Base-by-base conservation (phyloP, 202 grass and related monocot species). In the Digitaria exilis region DNA sequence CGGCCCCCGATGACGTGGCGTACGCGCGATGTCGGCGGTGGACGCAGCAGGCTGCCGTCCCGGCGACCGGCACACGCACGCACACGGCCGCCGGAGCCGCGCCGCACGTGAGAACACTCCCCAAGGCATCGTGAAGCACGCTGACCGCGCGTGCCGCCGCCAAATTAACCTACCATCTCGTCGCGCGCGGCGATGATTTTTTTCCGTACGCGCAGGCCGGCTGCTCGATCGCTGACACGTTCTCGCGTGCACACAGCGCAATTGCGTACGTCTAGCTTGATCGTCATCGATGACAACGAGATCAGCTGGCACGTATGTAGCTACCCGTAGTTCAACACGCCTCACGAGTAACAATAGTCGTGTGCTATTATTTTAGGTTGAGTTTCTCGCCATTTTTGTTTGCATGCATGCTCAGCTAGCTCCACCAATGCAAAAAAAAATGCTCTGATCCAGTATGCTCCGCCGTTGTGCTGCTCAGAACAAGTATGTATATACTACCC, bases 41-140 rank as follows among this genome's bases (percentile, higher is more conserved):
- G 65, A 32, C 41, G 83, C 30, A 17, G 22, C 63, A 39, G 48
- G 81, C 69, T 54, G 76, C 75, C 34, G 56, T 45, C 64, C 55
- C 22, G 32, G 22, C 24, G n/a, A 48, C 75, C 67, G 17, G 67
- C 48, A 57, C 24, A 34, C 63, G 9, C 60, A 11, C 66, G 15
- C 24, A 50, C 26, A 51, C 75, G 39, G 56, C 54, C 6, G 2
- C n/a, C n/a, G n/a, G n/a, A 35, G 73, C 56, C 14, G 4, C 13
- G 4, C 34, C 19, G 59, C 46, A 49, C 41, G 79, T 87, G 85
- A 45, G 73, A 82, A 83, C n/a, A n/a, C n/a, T n/a, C n/a, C n/a
- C n/a, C n/a, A n/a, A n/a, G n/a, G n/a, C n/a, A n/a, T n/a, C n/a
- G n/a, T n/a, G n/a, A n/a, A n/a, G n/a, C n/a, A n/a, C n/a, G n/a